Evolutionary conservation across 1,284 basidiomycete genomes (phyloP), one percentile per base, ranked within the genome.

Genomic region (Moesziomyces antarcticus): DNA sequence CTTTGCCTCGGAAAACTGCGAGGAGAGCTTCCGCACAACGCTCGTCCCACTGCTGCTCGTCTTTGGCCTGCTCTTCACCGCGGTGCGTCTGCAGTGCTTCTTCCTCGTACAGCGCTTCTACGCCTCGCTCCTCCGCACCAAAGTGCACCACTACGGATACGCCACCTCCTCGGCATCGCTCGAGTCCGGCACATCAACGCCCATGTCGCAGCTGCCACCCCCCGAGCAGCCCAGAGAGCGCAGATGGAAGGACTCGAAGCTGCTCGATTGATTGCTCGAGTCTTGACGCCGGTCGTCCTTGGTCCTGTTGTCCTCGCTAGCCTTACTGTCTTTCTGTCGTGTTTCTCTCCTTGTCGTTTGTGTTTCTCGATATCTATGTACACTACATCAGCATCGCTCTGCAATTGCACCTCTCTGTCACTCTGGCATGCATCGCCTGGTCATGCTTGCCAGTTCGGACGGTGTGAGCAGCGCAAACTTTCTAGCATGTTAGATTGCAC

Each of bases 1-100:
- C 14, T 75, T 77, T 33, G 64, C 57, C 1, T 59, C 60, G 2
- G 75, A 77, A 30, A 73, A 75, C 40, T 77, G 75, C 68, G 75
- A 77, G 22, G 75, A 77, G 42, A 61, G 61, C 24, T 74, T 77
- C 56, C n/a, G 62, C 10, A 56, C 71, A 3, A 68, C 68, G 0
- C 21, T 77, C 5, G 65, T 77, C 1, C 75, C 75, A 4, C 22
- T 77, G 42, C 47, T 74, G 25, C 54, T 77, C 50, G 53, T 75
- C n/a, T 54, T 63, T 14, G 69, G 68, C 1, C 37, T 75, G 1
- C 45, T 68, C 25, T 77, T 73, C 43, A 58, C 73, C 3, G 75
- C 75, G 1, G 24, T 75, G 1, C 49, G 72, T 18, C 50, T 75
- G n/a, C 63, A 75, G 45, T 71, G 63, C 57, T 75, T 75, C 68